These are phyloP conservation scores for Scopulariopsis brevicaulis DNA, from an alignment of 2,329 filamentous ascomycete species.

Conservation along the genomic window DNA sequence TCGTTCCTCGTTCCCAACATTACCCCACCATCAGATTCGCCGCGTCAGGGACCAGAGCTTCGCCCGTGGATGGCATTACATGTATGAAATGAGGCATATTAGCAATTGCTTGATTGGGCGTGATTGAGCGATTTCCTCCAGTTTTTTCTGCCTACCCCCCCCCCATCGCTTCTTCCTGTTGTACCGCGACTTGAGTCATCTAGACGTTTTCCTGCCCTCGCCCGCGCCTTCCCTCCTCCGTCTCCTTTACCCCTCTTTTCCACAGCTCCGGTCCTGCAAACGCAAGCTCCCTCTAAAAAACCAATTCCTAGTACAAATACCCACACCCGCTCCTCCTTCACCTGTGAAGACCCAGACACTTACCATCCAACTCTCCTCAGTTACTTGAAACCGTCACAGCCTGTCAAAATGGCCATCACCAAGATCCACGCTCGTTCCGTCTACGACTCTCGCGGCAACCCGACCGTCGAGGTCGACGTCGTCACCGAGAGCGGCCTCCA, in stretches of 20 bases:
- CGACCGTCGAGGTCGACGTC: slow-evolving; percentile 92
- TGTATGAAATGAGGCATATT: slow-evolving; percentile 12
- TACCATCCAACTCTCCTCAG: slow-evolving; percentile 4
- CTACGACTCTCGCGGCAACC: slow-evolving; percentile 98
- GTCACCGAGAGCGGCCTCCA: slow-evolving; percentile 88
- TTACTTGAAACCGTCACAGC: neutral
- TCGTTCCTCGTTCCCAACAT: neutral
- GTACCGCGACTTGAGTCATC: slow-evolving; percentile 5
- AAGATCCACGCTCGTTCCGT: slow-evolving; percentile 89
- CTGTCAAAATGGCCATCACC: slow-evolving; percentile 69
- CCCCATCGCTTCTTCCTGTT: neutral
- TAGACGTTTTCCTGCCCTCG: neutral
- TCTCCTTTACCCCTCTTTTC: neutral
- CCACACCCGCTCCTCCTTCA: neutral
- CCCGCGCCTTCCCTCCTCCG: neutral
- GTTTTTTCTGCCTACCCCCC: neutral
- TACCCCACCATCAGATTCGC: slow-evolving; percentile 1
- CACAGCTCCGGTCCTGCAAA: neutral
- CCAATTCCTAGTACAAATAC: neutral
- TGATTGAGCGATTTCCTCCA: slow-evolving; percentile 3
- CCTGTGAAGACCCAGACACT: neutral
- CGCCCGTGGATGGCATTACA: neutral
- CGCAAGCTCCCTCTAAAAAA: neutral
- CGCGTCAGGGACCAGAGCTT: neutral
- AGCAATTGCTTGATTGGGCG: slow-evolving; percentile 4